phyloP scores from a whole-genome alignment of 23 red algal genomes.

The Gracilaria gracilis region DNA sequence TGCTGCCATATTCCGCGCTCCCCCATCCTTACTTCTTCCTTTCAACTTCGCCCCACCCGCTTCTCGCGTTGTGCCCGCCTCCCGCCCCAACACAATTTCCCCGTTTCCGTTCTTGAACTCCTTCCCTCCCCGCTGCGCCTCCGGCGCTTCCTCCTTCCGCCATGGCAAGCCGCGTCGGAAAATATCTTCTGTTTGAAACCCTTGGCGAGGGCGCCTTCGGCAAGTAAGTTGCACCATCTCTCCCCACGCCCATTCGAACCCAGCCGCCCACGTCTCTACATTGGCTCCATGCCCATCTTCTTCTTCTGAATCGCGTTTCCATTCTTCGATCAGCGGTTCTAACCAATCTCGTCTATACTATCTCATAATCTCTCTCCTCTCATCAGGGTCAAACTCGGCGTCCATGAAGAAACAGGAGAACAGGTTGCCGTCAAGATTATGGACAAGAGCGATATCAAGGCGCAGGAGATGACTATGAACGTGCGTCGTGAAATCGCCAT shows the following conservation, averaged over 20 bases:
- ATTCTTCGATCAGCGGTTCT: neutral
- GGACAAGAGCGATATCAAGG: constrained; percentile 90
- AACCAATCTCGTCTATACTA: neutral
- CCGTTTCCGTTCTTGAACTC: neutral
- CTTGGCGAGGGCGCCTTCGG: constrained; percentile 85
- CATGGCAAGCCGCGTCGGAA: constrained; percentile 84
- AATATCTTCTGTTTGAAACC: constrained; percentile 81
- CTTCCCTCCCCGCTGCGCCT: constrained; percentile 2
- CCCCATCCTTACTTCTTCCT: neutral
- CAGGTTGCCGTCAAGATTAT: constrained; percentile 86
- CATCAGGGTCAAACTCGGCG: constrained; percentile 81
- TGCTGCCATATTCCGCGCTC: neutral
- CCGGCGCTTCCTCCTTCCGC: constrained; percentile 1
- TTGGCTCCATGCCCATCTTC: no score
- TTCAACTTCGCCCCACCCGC: neutral
- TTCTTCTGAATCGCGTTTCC: neutral
- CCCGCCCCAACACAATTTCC: neutral
- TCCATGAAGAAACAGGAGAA: constrained; percentile 83
- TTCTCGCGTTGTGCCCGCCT: neutral
- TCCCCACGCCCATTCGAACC: neutral
- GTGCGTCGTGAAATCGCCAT: constrained; percentile 97
- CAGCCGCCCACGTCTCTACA: no score
- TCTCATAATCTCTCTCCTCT: neutral
- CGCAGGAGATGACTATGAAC: constrained; percentile 85
- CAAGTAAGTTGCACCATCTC: constrained; percentile 64